phyloP scores from a whole-genome alignment of 306 rosid genomes.

The Benincasa hispida region DNA sequence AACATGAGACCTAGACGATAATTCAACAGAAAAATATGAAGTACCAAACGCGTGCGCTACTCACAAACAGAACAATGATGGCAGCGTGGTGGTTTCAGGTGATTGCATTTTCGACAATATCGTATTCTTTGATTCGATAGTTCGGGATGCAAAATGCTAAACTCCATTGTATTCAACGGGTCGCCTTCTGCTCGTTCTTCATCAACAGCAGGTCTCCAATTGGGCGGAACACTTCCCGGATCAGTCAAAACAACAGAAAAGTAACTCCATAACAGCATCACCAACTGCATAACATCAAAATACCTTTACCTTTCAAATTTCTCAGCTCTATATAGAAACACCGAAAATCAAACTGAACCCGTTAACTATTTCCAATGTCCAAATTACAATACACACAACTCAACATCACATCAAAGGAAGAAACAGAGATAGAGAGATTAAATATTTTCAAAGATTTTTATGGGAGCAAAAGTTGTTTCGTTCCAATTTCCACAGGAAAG shows the following conservation, averaged over 20 bases:
- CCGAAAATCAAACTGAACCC: neutral
- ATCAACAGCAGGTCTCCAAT: conserved; percentile 80
- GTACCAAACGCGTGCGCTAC: conserved; percentile 12
- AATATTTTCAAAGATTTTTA: neutral
- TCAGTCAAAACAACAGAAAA: conserved; percentile 89
- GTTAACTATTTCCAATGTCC: neutral
- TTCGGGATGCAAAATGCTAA: conserved; percentile 29
- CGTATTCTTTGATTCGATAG: conserved; percentile 49
- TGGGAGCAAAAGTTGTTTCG: neutral
- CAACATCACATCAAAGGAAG: neutral
- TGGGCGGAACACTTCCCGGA: conserved; percentile 87
- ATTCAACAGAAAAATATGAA: neutral
- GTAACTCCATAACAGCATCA: conserved; percentile 95
- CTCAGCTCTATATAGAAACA: neutral
- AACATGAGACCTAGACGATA: neutral
- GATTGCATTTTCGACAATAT: conserved; percentile 80
- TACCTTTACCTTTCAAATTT: conserved; percentile 5
- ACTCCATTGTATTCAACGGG: conserved; percentile 60
- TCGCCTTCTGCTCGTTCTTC: conserved; percentile 92
- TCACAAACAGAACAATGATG: conserved; percentile 99
- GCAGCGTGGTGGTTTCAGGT: conserved; percentile 82
- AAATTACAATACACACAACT: neutral
- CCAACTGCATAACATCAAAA: conserved; percentile 46
- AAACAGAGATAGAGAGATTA: neutral
- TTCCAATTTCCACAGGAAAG: neutral